Evolutionary conservation across 2,329 filamentous ascomycete genomes (phyloP), one percentile per base, ranked within the genome.

Genomic region (Colletotrichum filicis): DNA sequence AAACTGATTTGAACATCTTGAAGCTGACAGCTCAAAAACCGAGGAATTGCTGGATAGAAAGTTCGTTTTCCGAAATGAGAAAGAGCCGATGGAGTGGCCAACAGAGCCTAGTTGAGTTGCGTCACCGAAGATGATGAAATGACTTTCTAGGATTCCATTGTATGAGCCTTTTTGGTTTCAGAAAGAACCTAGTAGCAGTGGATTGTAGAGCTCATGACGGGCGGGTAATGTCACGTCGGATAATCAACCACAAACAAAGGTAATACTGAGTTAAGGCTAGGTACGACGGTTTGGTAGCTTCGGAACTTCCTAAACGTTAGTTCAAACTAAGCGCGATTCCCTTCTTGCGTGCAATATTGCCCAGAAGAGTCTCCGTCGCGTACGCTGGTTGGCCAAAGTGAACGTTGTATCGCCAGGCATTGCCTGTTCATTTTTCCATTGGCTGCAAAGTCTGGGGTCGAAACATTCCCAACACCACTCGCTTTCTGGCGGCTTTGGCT

Each of bases 401-500:
- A n/a, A 14, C 3, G 42, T n/a, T 26, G 24, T 30, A 24, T 52
- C 16, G 59, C 19, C 42, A 19, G 7, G 24, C 35, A 46, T 61
- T 24, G 22, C 14, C 8, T 5, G 11, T 16, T 3, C 24, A 22
- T 16, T 42, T 32, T 30, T 6, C 19, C 49, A 24, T 11, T 52
- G n/a, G 59, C 22, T 7, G n/a, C 16, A 62, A 19, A 46, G 26
- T 26, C 24, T 28, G 58, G 19, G 58, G 37, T 19, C 19, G 11
- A 37, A 22, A 9, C 35, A 30, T 49, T 7, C 24, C 26, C 52
- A 19, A 24, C 14, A n/a, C 14, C n/a, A 22, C 26, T 68, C 69
- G 69, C 65, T 63, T 72, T 59, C n/a, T 57, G 49, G 37, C 69
- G 65, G 65, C 69, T 72, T 68, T 63, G 32, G 6, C 4, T 19